These are phyloP conservation scores for Fusarium protoensiforme DNA, from an alignment of 2,329 filamentous ascomycete species.

Conservation along the genomic window DNA sequence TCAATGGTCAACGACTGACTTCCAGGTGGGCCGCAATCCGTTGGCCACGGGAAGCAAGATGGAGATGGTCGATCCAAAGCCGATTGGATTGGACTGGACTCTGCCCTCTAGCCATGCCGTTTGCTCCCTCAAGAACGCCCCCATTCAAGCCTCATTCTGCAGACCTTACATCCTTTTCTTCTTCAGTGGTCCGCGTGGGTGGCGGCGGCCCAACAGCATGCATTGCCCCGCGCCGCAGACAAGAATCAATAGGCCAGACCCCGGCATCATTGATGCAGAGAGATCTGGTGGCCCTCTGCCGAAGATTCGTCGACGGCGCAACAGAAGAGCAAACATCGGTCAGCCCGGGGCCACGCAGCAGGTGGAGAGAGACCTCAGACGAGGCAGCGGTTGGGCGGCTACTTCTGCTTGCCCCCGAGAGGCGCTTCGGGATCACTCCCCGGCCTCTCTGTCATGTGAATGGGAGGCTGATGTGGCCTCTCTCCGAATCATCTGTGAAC, in stretches of 20 bases:
- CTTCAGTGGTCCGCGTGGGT: constrained; percentile 10
- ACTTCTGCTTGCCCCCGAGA: not conserved
- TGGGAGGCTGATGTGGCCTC: constrained; percentile 34
- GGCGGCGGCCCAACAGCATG: constrained; percentile 14
- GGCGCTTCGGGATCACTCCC: constrained; percentile 33
- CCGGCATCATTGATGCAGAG: not conserved
- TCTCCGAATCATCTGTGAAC: constrained; percentile 38
- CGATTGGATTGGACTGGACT: not conserved
- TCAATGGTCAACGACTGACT: not conserved
- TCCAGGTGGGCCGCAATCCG: not conserved
- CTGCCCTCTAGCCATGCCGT: constrained; percentile 8
- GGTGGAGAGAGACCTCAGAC: not conserved
- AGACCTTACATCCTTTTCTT: constrained; percentile 6
- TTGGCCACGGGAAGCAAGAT: constrained; percentile 2
- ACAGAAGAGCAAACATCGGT: constrained; percentile 6
- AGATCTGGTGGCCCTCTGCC: constrained; percentile 12
- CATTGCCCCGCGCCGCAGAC: not conserved
- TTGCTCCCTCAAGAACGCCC: constrained; percentile 6
- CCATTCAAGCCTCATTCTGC: constrained; percentile 25
- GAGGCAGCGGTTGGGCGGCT: constrained; percentile 5
- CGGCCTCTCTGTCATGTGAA: constrained; percentile 43
- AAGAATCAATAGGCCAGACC: not conserved
- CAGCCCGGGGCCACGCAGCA: not conserved
- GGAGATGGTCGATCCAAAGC: not conserved
- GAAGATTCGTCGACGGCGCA: not conserved